Evolutionary conservation across 2,329 filamentous ascomycete species (phyloP).

Genomic region (Fusarium sambucinum): DNA sequence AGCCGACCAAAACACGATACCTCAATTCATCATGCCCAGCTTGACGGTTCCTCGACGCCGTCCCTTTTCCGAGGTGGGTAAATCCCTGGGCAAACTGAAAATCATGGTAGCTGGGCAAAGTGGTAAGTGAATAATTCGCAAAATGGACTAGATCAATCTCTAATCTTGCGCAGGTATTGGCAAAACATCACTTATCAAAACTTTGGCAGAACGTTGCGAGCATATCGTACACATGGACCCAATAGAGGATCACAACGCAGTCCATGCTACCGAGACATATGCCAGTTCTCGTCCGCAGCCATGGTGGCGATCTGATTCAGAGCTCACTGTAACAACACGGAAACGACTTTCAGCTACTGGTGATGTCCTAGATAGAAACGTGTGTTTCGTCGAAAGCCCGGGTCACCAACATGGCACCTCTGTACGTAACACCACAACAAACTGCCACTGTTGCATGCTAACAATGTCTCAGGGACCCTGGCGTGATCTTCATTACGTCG

Average conservation of each 20-base stretch:
- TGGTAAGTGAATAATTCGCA: conserved; percentile 61
- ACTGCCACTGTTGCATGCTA: conserved; percentile 43
- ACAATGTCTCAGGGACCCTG: conserved; percentile 66
- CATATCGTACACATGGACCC: conserved; percentile 95
- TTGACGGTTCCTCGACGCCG: conserved; percentile 89
- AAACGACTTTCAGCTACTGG: conserved; percentile 76
- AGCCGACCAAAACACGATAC: conserved; percentile 55
- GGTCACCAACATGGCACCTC: conserved; percentile 68
- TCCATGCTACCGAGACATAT: conserved; percentile 73
- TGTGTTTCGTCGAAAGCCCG: conserved; percentile 92
- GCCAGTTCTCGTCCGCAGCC: conserved; percentile 89
- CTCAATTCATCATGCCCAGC: conserved; percentile 97
- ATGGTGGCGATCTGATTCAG: conserved; percentile 86
- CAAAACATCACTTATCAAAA: conserved; percentile 90
- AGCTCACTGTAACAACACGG: conserved; percentile 68
- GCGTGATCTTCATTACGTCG: conserved; percentile 77
- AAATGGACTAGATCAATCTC: neutral
- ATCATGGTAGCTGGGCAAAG: conserved; percentile 85
- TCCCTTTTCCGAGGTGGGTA: conserved; percentile 90
- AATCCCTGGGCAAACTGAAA: conserved; percentile 86
- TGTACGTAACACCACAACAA: conserved; percentile 55
- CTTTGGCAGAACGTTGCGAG: conserved; percentile 86
- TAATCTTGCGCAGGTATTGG: conserved; percentile 72
- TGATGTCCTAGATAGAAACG: conserved; percentile 85
- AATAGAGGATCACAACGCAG: conserved; percentile 54